A percentile compares a stretch with the other conserved stretches of the same genome.
Evolutionary conservation across 805 yeast species (phyloP).

Genomic region (Brettanomyces anomalus): DNA sequence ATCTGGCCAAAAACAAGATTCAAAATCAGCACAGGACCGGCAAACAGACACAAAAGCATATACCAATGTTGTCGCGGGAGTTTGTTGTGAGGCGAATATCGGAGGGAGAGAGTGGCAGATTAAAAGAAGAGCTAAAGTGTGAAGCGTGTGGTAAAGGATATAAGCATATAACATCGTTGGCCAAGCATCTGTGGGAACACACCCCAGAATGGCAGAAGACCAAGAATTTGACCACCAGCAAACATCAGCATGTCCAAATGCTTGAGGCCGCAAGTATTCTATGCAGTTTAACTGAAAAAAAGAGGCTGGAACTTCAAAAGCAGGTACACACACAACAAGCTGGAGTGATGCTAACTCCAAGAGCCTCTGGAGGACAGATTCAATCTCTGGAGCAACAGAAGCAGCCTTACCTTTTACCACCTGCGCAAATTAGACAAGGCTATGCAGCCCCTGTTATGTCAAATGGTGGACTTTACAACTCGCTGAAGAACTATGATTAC

Average conservation of each 20-base stretch:
- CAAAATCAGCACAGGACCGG: conserved; percentile 28
- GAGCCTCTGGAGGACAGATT: no score
- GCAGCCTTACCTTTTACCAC: no score
- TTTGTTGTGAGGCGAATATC: conserved; percentile 77
- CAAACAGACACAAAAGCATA: conserved; percentile 3
- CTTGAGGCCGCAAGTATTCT: conserved; percentile 71
- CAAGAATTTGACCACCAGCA: conserved; percentile 68
- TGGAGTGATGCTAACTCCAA: no score
- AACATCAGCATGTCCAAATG: conserved; percentile 81
- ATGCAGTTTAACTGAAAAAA: conserved; percentile 57
- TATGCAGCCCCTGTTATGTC: no score
- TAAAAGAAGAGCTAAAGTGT: conserved; percentile 77
- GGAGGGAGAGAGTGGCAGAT: conserved; percentile 79
- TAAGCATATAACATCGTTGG: conserved; percentile 79
- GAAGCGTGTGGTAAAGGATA: conserved; percentile 91
- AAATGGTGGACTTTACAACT: no score
- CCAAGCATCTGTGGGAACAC: conserved; percentile 89
- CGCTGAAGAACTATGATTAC: no score
- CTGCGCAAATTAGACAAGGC: no score
- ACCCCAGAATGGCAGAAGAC: conserved; percentile 93
- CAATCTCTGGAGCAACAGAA: no score
- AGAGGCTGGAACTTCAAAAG: background rate
- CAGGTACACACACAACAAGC: background rate
- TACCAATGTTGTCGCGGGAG: conserved; percentile 42
- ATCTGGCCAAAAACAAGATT: conserved; percentile 2